Base-by-base conservation (phyloP, 306 rosid species). In the Alnus glutinosa region DNA sequence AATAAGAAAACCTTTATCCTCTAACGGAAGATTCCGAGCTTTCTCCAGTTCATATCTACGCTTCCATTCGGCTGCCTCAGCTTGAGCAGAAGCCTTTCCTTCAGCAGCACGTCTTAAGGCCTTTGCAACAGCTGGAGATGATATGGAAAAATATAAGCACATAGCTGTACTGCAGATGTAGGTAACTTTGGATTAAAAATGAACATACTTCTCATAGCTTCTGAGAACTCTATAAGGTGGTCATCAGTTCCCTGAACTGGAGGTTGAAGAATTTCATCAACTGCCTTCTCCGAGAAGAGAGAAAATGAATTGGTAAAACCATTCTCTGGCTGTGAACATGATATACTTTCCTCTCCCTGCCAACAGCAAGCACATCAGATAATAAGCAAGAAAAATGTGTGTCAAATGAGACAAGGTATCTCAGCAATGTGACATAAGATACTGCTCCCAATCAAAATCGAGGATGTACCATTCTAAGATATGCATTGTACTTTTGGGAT, bases 31-130 rank as follows among this genome's bases (percentile, higher is more conserved):
- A 86, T 91, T 92, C 73, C 89, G 85, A 12, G 69, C 79, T 89
- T 88, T 89, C 93, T 95, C 98, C 88, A 90, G 78, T 78, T 92
- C 98, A 82, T 78, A 95, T 92, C 91, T 95, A 32, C 92, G 98
- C 89, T 89, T 92, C 98, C 98, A 95, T 82, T 91, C 98, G 75
- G 90, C 92, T 70, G 98, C 98, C 90, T 92, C 98, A 58, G 94
- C 94, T 81, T 95, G 96, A 81, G 98, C 97, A 79, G 91, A 83
- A 77, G 98, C 98, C 84, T 95, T 95, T 63, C 94, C 98, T 85
- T 95, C 94, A 2, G 98, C 98, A 70, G 92, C 98, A 73, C 75
- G 87, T 85, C 97, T 89, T 75, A 95, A 85, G 77, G 98, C 93
- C 85, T 95, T 91, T 47, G 98, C 98, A 69, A 95, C 96, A 74